Conservation (phyloP, 169 alveolate species). For the Amoebophrya sp. region DNA sequence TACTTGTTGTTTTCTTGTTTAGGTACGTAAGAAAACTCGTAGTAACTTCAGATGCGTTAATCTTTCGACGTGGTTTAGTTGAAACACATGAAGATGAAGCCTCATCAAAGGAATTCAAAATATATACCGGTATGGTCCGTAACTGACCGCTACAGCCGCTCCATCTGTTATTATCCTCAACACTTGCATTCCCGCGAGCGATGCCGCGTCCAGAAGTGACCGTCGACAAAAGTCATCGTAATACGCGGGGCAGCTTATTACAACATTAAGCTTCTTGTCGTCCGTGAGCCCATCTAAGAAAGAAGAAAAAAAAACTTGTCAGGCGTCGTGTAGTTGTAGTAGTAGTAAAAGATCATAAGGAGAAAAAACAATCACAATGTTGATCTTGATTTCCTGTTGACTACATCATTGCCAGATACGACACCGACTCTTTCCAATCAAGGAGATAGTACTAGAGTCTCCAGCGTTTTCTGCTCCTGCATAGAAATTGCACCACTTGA, state of each 20-base stretch:
- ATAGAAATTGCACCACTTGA: not conserved
- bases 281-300: not conserved
- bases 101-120: constrained; percentile 57
- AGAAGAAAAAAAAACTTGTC: too few relatives aligned
- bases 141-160: constrained; percentile 88
- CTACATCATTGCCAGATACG: too few relatives aligned
- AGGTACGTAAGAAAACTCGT: not conserved
- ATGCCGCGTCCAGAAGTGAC: constrained; percentile 79
- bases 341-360: not conserved
- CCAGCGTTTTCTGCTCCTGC: not conserved
- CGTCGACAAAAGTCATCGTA: constrained; percentile 76
- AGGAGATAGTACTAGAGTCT: not conserved
- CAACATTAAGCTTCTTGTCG: constrained; percentile 39
- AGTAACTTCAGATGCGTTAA: not conserved
- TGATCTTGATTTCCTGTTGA: too few relatives aligned
- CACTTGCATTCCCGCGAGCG: constrained; percentile 81
- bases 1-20: too few relatives aligned
- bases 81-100: not conserved
- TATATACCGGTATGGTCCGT: constrained; percentile 82
- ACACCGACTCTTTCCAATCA: too few relatives aligned
- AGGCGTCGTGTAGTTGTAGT: too few relatives aligned
- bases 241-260: constrained; percentile 78
- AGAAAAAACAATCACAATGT: not conserved
- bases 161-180: constrained; percentile 83
- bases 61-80: not conserved